phyloP scores from a whole-genome alignment of 2,329 filamentous ascomycete species.

The Phaeosphaeriaceae sp. region DNA sequence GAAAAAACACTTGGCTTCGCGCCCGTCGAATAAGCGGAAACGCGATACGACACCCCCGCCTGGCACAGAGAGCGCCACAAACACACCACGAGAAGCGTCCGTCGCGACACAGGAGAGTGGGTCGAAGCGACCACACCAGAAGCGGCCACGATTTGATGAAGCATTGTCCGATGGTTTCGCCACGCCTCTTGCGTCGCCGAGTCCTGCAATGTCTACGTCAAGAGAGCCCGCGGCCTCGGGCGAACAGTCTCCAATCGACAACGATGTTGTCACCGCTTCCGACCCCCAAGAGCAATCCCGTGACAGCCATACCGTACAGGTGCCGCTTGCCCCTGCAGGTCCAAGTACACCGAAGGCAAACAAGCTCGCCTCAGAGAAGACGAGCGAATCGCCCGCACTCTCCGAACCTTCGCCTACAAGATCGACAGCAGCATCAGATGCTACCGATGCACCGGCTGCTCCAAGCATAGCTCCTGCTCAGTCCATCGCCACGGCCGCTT shows the following conservation, averaged over 20 bases:
- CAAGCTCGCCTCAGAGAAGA: constrained; percentile 15
- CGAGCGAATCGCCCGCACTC: constrained; percentile 26
- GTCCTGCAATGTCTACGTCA: constrained; percentile 16
- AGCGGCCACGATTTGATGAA: constrained; percentile 28
- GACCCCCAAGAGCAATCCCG: constrained; percentile 27
- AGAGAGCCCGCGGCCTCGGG: constrained; percentile 13
- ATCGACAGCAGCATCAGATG: constrained; percentile 16
- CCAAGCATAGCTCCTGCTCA: constrained; percentile 11
- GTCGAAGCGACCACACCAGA: constrained; percentile 36
- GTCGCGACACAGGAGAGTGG: constrained; percentile 35
- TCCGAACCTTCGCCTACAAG: constrained; percentile 22
- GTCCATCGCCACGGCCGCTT: constrained; percentile 36
- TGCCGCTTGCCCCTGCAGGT: constrained; percentile 56
- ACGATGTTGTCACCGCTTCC: constrained; percentile 18
- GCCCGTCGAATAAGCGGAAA: constrained; percentile 61
- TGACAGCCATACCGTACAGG: constrained; percentile 32
- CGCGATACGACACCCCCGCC: constrained; percentile 55
- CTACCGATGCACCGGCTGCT: constrained; percentile 4
- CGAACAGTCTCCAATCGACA: constrained; percentile 19
- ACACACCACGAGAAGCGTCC: constrained; percentile 29
- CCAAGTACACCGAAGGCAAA: constrained; percentile 37
- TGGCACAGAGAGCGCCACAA: constrained; percentile 17
- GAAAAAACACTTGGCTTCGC: constrained; percentile 27
- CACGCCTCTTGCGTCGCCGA: constrained; percentile 18
- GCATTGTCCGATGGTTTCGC: constrained; percentile 13